phyloP scores from a whole-genome alignment of 2,329 filamentous ascomycete genomes.

The Diaporthe batatas region DNA sequence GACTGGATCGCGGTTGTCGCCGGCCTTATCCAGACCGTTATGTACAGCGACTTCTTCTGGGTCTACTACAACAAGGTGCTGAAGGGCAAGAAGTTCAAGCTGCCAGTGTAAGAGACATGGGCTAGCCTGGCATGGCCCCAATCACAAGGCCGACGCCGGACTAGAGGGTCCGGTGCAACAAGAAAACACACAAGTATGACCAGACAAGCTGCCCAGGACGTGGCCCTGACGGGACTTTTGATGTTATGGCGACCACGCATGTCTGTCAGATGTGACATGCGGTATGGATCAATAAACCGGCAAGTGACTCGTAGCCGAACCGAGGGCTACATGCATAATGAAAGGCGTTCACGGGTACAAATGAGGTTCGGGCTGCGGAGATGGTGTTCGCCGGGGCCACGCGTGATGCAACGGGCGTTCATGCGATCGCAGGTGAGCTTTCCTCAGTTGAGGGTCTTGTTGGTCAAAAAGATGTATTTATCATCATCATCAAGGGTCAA shows the following conservation, averaged over 20 bases:
- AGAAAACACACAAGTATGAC: not conserved
- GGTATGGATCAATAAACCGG: constrained; percentile 11
- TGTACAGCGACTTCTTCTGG: constrained; percentile 99
- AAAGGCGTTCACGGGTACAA: constrained; percentile 40
- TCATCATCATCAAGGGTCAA: constrained; percentile 36
- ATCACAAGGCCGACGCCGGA: not conserved
- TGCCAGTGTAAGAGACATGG: constrained; percentile 73
- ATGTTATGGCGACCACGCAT: constrained; percentile 20
- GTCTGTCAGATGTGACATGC: constrained; percentile 9
- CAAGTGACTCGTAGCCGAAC: not conserved
- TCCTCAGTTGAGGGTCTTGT: constrained; percentile 10
- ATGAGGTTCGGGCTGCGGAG: constrained; percentile 22
- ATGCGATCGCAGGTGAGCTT: constrained; percentile 20
- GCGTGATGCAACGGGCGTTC: constrained; percentile 28
- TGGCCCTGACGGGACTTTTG: constrained; percentile 1
- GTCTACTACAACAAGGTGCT: constrained; percentile 98
- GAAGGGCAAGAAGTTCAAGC: constrained; percentile 89
- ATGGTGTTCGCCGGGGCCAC: constrained; percentile 19
- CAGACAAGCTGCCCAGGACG: not conserved
- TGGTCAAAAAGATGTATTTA: constrained; percentile 38
- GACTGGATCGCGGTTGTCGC: constrained; percentile 92
- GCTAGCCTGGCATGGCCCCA: constrained; percentile 4
- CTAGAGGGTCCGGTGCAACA: not conserved
- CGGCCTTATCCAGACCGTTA: constrained; percentile 90
- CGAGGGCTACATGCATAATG: constrained; percentile 41